Base-by-base conservation (phyloP, 1,139 yeast genomes). In the Waltiozyma sp. region DNA sequence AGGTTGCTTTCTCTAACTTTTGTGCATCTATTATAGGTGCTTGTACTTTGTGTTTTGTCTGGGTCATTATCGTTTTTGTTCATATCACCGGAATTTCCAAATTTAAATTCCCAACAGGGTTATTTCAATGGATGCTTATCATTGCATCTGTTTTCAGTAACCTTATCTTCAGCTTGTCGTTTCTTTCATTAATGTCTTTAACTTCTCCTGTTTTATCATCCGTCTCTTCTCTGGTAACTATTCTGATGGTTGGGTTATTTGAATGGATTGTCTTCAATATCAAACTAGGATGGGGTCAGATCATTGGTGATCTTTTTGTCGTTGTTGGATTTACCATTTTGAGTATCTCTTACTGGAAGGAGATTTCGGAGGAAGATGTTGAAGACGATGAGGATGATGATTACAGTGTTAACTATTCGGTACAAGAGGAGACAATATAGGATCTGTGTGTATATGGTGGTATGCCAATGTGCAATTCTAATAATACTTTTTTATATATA, bases 151-250 rank as follows among this genome's bases (percentile, higher is more conserved):
- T 83, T 1, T 49, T 75, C 1, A 71, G 83, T 18, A 87, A 87
- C 58, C 66, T 84, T 51, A 53, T 74, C 1, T 87, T 84, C 58
- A 80, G 87, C 39, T 83, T 85, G 3, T 69, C 83, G 38, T 85
- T 87, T 54, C 69, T 87, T 48, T 73, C 88, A 2, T 66, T 87
- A 50, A 84, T 86, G 83, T 81, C 95, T 1, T 70, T 87, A 46
- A 87, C 95, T 0, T 79, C 85, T 15, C 95, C 96, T 0, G 95
- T 87, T 2, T 68, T 87, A 42, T 82, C 94, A 1, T 78, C 91
- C 0, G 95, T 87, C 11, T 81, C 91, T 37, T 79, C 95, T 0
- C 63, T 87, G 46, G 67, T 85, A 43, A 84, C 95, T 0, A 87
- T 88, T 19, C 73, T 86, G 51, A 63, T 86, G 46, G 93, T 87